Base-by-base conservation (phyloP, 1,284 basidiomycete species). In the Leucoagaricus sp. region DNA sequence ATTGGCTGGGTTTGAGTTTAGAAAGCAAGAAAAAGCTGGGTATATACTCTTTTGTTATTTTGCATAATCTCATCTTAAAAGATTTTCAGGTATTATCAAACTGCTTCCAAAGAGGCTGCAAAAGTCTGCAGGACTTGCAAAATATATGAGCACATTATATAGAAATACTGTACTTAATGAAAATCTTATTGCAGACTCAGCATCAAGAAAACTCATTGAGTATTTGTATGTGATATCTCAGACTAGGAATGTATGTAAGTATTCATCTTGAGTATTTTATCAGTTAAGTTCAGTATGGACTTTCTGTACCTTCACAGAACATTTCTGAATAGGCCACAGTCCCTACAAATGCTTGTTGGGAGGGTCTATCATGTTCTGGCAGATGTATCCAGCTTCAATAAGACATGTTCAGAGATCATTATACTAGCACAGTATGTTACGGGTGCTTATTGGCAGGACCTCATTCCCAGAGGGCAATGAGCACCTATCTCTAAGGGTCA, bases 1-100 rank as follows among this genome's bases (percentile, higher is more conserved):
- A 46, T 13, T 54, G 57, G 10, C 53, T 62, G 4, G 59, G 61
- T 12, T 58, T 59, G 56, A 48, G 36, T n/a, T n/a, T 38, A 15
- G 54, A 59, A 19, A 8, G 9, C n/a, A 55, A 10, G 36, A 1
- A 31, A 4, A 2, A 17, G 19, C 45, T 46, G 33, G 53, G 53
- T 59, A 3, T 38, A 19, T 28, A 53, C 15, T 49, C 25, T 23
- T 28, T 19, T 15, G 1, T 13, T 15, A 15, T 10, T 4, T 8
- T 25, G 12, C 13, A 34, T 4, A 48, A n/a, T n/a, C 17, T 49
- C 31, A 21, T 23, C 33, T 25, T 36, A 9, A 38, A 33, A 21
- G 45, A 8, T 49, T n/a, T 13, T 8, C 34, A 51, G 53, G 53
- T 4, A 49, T 19, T 1, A 46, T 34, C 25, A 42, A 36, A 19